These are phyloP conservation scores for Linderniella brevidens DNA, from an alignment of 257 asterid genomes.

Conservation along the genomic window DNA sequence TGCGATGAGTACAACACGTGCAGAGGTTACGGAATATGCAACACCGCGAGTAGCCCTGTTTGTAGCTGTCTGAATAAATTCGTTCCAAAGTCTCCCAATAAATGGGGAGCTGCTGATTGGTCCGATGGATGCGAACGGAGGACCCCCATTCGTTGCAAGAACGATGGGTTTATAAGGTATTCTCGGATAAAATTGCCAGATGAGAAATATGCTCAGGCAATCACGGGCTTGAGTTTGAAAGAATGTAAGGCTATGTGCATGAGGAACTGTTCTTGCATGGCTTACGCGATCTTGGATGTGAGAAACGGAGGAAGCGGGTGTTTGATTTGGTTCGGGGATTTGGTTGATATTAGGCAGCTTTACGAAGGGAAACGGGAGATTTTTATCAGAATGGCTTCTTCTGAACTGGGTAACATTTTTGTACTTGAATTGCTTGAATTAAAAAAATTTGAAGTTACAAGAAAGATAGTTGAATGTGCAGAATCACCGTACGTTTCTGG, in stretches of 20 bases:
- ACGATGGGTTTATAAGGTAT: background rate
- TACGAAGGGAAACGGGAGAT: conserved; percentile 3
- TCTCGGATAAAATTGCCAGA: background rate
- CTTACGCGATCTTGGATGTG: conserved; percentile 14
- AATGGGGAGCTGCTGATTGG: background rate
- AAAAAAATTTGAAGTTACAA: no score
- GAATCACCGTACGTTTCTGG: no score
- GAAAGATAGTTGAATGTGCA: no score
- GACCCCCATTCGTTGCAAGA: background rate
- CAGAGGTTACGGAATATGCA: background rate
- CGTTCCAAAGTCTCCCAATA: background rate
- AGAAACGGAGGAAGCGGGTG: conserved; percentile 12
- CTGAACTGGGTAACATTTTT: conserved; percentile 8
- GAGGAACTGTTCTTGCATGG: conserved; percentile 17
- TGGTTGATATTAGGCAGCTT: conserved; percentile 12
- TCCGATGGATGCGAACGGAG: background rate
- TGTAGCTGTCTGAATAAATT: background rate
- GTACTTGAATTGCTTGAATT: no score
- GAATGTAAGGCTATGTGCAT: conserved; percentile 15
- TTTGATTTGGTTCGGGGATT: conserved; percentile 15
- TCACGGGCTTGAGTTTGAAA: conserved; percentile 7
- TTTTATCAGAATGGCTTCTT: conserved; percentile 13
- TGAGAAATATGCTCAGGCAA: conserved; percentile 6
- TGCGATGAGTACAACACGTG: background rate
- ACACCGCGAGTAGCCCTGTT: background rate